These are phyloP conservation scores for Metschnikowia lochheadii DNA, from an alignment of 805 yeast genomes.

Conservation along the genomic window DNA sequence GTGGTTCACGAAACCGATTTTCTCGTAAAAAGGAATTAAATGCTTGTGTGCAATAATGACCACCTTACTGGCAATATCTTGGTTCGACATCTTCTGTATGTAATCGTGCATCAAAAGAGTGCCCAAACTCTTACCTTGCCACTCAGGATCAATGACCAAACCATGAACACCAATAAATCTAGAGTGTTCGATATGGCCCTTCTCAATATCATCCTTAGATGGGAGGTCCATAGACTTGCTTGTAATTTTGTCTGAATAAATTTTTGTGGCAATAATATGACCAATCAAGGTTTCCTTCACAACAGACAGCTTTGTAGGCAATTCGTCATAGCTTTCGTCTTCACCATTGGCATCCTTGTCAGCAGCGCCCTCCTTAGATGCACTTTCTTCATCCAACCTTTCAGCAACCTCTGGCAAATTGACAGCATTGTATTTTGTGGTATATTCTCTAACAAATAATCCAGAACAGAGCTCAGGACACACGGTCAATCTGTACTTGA, in stretches of 20 bases:
- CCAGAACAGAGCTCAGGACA: conserved; percentile 95
- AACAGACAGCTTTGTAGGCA: conserved; percentile 48
- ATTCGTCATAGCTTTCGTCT: conserved; percentile 31
- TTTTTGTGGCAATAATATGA: conserved; percentile 77
- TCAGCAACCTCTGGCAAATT: conserved; percentile 41
- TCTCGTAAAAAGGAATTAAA: conserved; percentile 71
- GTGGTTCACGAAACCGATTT: conserved; percentile 69
- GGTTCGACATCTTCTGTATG: conserved; percentile 83
- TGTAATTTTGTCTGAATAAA: conserved; percentile 45
- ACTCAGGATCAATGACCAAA: conserved; percentile 69
- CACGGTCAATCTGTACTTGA: conserved; percentile 61
- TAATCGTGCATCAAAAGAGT: conserved; percentile 82
- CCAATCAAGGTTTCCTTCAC: conserved; percentile 67
- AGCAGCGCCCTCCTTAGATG: conserved; percentile 9
- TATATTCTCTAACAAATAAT: conserved; percentile 70
- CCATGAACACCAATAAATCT: conserved; percentile 77
- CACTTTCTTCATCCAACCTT: conserved; percentile 24
- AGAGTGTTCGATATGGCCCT: conserved; percentile 76
- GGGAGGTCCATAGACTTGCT: conserved; percentile 62
- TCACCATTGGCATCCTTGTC: conserved; percentile 20
- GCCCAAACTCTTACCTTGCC: conserved; percentile 79
- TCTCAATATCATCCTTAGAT: conserved; percentile 24
- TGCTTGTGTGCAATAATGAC: conserved; percentile 67
- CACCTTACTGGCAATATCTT: conserved; percentile 76
- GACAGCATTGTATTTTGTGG: conserved; percentile 38